These are phyloP conservation scores for Boletus smithii DNA, from an alignment of 1,284 basidiomycete species.

Conservation along the genomic window DNA sequence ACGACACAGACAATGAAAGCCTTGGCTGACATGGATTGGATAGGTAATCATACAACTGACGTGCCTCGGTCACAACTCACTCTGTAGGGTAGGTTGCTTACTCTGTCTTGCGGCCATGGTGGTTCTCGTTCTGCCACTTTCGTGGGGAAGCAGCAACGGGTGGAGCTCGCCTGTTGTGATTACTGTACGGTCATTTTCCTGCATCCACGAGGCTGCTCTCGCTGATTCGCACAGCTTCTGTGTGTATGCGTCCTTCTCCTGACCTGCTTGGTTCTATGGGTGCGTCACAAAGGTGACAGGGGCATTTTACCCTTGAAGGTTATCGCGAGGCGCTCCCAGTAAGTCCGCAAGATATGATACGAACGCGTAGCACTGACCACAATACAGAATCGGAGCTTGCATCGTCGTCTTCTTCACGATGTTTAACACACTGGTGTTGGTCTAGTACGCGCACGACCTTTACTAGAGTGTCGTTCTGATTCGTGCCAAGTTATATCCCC, in stretches of 20 bases:
- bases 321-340: constrained; percentile 12
- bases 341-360: not conserved
- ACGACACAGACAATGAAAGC: not conserved
- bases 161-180: constrained; percentile 16
- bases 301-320: constrained; percentile 14
- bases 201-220: not conserved
- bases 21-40: constrained; percentile 14
- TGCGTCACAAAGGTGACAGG: constrained; percentile 8
- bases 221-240: constrained; percentile 1
- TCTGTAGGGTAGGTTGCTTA: constrained; percentile 10
- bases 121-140: constrained; percentile 12
- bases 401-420: constrained; percentile 17
- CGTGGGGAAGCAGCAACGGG: constrained; percentile 5
- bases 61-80: not conserved
- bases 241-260: constrained; percentile 12
- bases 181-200: constrained; percentile 4
- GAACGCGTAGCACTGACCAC: not conserved
- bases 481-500: constrained; percentile 11
- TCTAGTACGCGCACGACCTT: constrained; percentile 4
- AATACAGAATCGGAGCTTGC: constrained; percentile 8
- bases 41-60: constrained; percentile 5
- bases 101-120: constrained; percentile 14
- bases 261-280: constrained; percentile 8
- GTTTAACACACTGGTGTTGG: constrained; percentile 12
- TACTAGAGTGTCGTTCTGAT: not conserved